Base-by-base conservation (phyloP, 495 filamentous ascomycete genomes). In the Aspergillus leporis region DNA sequence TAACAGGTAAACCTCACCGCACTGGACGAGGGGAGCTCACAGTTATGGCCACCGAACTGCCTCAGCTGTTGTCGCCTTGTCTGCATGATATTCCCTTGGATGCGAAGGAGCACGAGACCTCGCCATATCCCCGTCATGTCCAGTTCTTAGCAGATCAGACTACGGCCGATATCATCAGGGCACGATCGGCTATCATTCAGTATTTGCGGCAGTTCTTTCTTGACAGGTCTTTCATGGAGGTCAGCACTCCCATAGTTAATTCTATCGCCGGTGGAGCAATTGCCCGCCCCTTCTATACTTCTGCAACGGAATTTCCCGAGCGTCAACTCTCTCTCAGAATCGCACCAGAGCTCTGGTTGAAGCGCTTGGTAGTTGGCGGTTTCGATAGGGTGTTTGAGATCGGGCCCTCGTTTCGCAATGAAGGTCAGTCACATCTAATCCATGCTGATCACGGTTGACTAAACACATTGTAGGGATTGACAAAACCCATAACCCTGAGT, bases 341-440 rank as follows among this genome's bases (percentile, higher is more conserved):
- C 61, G 95, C 94, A 2, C 94, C 95, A 6, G 94, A 98, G 74
- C 76, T 98, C 14, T 98, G 91, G 90, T 80, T 98, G 62, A 98
- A 98, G 79, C 83, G 92, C 58, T 76, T 98, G 59, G 84, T 98
- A 8, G 83, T 98, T 5, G 93, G 92, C 50, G 93, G 92, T n/a
- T 87, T 97, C 63, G 88, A 91, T 60, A 81, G 81, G 54, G 83
- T 98, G 30, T 98, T 94, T 69, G 94, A 98, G 76, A 91, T 98
- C 63, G 94, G 95, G 21, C 86, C 89, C 32, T 89, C 89, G 30
- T 98, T 98, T 73, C 86, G 94, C 45, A 98, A 98, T 74, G 94
- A 98, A 79, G 91, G 91, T 80, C 69, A 46, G 68, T 58, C 3
- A 9, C 5, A 4, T 16, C 25, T n/a, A 16, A 41, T 22, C 21